Base-by-base conservation (phyloP, 495 filamentous ascomycete genomes). In the Clavariopsis aquatica region DNA sequence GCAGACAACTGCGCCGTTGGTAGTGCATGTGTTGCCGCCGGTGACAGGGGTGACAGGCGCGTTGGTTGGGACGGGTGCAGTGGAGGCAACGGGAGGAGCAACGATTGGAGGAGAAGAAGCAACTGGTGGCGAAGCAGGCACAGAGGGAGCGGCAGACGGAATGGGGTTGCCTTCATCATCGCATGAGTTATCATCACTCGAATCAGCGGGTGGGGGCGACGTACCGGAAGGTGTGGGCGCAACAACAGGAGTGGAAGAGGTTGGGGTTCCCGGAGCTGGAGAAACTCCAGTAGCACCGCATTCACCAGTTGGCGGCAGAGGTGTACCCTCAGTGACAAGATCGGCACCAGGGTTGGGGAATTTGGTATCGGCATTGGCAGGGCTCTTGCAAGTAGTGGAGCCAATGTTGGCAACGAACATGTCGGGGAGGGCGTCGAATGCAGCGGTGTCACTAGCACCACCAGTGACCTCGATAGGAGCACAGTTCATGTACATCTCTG, bases 401-500 rank as follows among this genome's bases (percentile, higher is more conserved):
- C 31, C 59, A 27, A 88, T 73, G 60, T 89, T 88, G 58, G 86
- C 85, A 8, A 81, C 71, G 72, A 89, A 87, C 56, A 88, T 75
- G 9, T 78, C 71, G 0, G 87, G 87, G 36, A 82, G 77, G 1
- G 34, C 29, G 65, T 76, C 53, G 60, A 75, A 73, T 26, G 71
- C 69, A 7, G 67, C 58, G 2, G 52, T 57, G 19, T 70, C 71
- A 36, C 52, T 57, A 6, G 67, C 59, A 27, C 83, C 79, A 19
- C 79, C 77, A 17, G 75, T 80, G 64, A 87, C 79, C n/a, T 74
- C 78, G 49, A 83, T 73, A 8, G 81, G 77, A 0, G 82, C 82
- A 56, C 83, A 86, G 72, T 82, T 84, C 80, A 84, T 84, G 72
- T 85, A 87, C 77, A 87, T 83, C 70, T 86, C 83, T 9, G 78